Base-by-base conservation (phyloP, 1,284 basidiomycete genomes). In the Mixia osmundae region DNA sequence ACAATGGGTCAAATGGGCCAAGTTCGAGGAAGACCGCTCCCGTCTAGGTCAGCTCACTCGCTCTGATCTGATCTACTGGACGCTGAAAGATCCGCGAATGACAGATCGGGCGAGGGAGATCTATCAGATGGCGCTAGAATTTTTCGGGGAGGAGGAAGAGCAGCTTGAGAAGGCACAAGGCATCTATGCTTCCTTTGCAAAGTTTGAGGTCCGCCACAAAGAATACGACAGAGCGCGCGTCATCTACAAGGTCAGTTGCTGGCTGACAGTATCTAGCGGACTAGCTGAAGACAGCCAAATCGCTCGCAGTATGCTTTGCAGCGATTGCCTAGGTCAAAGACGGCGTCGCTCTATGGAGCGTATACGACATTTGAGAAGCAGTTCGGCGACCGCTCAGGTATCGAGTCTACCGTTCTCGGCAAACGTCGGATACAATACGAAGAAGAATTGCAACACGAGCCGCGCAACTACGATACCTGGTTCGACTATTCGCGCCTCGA, bases 351-450 rank as follows among this genome's bases (percentile, higher is more conserved):
- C 24, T 89, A 87, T 53, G 69, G 82, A 10, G 69, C 79, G 3
- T 95, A 91, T 54, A 91, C 87, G 15, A 82, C 80, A 53, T 95
- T 97, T 47, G 91, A 97, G 61, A 97, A 97, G 58, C 91, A 95
- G 54, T 85, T 89, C 49, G 89, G 91, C 20, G 75, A 76, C 23
- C 71, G 80, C 14, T 66, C 70, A 12, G 75, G 79, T 0, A 71
- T 97, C 16, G 89, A 95, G 55, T 69, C 74, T 20, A 97, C 89
- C 3, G 89, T 97, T 1, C 67, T 94, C 0, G 87, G 87, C 32
- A 97, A 95, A 57, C 70, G 91, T 18, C 67, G 89, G 30, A 91
- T 97, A 40, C 85, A 97, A 52, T 97, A 97, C 54, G 89, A 94
- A 54, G 85, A 91, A 47, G 85, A 94, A 57, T 57, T 94, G 2